phyloP scores from a whole-genome alignment of 805 yeast genomes.

The Saccharomycopsis selenospora region DNA sequence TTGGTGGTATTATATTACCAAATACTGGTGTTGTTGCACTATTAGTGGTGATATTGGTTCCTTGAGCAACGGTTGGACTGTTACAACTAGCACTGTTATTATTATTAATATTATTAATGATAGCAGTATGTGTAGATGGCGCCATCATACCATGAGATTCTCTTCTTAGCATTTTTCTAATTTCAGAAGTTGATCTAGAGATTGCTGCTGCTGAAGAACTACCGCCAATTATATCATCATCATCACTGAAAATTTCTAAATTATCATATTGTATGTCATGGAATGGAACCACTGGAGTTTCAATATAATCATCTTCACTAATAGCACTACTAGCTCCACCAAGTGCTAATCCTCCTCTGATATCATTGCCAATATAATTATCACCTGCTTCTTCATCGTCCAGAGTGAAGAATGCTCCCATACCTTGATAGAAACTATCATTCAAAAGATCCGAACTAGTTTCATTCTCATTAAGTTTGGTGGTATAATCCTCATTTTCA shows the following conservation, averaged over 20 bases:
- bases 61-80: slow-evolving; percentile 2
- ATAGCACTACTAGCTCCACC: background rate
- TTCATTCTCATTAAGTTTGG: background rate
- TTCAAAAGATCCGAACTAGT: background rate
- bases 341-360: background rate
- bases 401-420: background rate
- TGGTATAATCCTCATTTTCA: background rate
- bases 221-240: slow-evolving; percentile 9
- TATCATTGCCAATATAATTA: background rate
- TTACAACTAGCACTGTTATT: background rate
- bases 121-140: background rate
- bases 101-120: background rate
- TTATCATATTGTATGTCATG: slow-evolving; percentile 19
- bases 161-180: background rate
- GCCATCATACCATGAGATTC: background rate
- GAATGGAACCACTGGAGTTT: slow-evolving; percentile 19
- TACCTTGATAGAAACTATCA: background rate
- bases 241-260: slow-evolving; percentile 18
- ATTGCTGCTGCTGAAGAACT: slow-evolving; percentile 1
- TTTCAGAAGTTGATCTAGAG: background rate
- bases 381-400: background rate
- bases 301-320: slow-evolving; percentile 16
- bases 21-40: too few species aligned
- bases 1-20: too few species aligned
- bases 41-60: slow-evolving; percentile 18